Conservation (phyloP, 2,329 filamentous ascomycete species). For the Aureobasidium uvarum region DNA sequence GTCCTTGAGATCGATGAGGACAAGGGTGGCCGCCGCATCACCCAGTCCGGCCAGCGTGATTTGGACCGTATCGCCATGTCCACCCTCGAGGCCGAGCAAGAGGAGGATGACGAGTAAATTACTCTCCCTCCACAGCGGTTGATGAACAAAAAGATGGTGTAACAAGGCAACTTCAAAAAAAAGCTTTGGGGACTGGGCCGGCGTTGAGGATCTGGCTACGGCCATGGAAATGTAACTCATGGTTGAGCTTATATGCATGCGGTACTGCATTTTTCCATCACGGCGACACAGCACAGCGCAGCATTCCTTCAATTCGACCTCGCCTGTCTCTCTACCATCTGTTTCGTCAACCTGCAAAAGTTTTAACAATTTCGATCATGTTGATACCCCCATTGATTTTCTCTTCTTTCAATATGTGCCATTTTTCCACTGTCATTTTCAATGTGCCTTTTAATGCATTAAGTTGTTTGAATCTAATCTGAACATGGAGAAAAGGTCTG, state of each 20-base stretch:
- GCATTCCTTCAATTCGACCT: conserved; percentile 26
- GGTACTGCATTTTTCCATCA: conserved; percentile 22
- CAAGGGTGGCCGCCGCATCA: conserved; percentile 97
- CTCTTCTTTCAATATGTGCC: not conserved
- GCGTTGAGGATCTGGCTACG: conserved; percentile 27
- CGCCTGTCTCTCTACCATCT: conserved; percentile 16
- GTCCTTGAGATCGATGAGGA: conserved; percentile 97
- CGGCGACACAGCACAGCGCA: conserved; percentile 25
- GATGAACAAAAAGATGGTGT: conserved; percentile 23
- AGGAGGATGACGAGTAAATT: conserved; percentile 46
- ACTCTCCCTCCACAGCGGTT: conserved; percentile 21
- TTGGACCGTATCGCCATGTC: conserved; percentile 71
- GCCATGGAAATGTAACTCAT: conserved; percentile 27
- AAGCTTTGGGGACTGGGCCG: conserved; percentile 26
- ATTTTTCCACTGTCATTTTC: not conserved
- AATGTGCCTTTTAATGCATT: not conserved
- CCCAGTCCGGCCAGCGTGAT: conserved; percentile 97
- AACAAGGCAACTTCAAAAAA: conserved; percentile 15
- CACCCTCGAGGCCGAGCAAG: conserved; percentile 52
- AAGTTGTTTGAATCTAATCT: not conserved
- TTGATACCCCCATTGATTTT: conserved; percentile 14
- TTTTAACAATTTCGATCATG: conserved; percentile 20
- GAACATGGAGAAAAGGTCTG: no score
- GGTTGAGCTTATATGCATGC: conserved; percentile 24
- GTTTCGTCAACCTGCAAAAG: conserved; percentile 15